Conservation (phyloP, 108 stramenopile species). For the Poteriospumella lacustris region DNA sequence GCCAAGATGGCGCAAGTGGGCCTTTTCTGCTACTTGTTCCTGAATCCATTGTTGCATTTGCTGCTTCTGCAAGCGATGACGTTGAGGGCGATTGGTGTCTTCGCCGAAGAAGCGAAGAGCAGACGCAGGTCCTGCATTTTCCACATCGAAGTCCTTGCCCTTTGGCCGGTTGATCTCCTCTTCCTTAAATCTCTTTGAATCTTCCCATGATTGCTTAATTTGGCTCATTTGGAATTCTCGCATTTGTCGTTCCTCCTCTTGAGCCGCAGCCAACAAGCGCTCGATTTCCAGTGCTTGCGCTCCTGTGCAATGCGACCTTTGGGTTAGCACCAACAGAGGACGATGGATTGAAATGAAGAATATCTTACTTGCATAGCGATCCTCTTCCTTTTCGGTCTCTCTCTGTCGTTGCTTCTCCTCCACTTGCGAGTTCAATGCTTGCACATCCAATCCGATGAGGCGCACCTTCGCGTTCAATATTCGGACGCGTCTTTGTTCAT, state of each 20-base stretch:
- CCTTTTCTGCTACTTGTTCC: slow-evolving; percentile 12
- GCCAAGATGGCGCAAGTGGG: neutral
- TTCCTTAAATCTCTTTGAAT: neutral
- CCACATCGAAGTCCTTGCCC: neutral
- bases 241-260: slow-evolving; percentile 13
- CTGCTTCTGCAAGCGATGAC: neutral
- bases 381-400: neutral
- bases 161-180: neutral
- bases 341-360: too few species aligned
- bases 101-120: neutral
- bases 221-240: slow-evolving; percentile 11
- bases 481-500: neutral
- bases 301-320: slow-evolving; percentile 1
- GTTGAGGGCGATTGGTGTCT: neutral
- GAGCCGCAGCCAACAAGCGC: neutral
- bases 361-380: neutral
- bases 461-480: neutral
- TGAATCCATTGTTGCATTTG: slow-evolving; percentile 17
- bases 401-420: neutral
- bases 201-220: slow-evolving; percentile 4
- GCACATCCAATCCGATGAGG: neutral
- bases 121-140: neutral
- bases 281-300: neutral
- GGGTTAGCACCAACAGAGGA: too few species aligned
- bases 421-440: neutral